phyloP scores from a whole-genome alignment of 1,284 basidiomycete genomes.

The Apiotrichum veenhuisii region DNA sequence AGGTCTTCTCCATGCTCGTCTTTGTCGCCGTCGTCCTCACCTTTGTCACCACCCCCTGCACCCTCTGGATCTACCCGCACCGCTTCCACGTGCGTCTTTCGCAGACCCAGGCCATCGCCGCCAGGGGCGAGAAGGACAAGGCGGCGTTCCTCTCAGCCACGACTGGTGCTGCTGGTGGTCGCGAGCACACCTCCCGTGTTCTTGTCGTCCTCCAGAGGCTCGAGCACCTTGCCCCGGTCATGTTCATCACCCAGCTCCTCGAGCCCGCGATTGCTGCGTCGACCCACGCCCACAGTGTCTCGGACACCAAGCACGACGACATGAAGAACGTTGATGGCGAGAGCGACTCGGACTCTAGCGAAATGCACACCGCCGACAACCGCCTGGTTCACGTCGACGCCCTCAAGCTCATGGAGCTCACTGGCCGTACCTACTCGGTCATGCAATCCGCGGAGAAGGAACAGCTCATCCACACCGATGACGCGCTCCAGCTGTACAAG shows the following conservation, averaged over 20 bases:
- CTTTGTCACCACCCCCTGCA: slow-evolving; percentile 82
- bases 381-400: slow-evolving; percentile 56
- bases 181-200: slow-evolving; percentile 52
- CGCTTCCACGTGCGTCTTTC: slow-evolving; percentile 49
- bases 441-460: slow-evolving; percentile 71
- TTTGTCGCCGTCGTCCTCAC: slow-evolving; percentile 81
- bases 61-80: slow-evolving; percentile 71
- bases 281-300: slow-evolving; percentile 46
- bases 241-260: slow-evolving; percentile 55
- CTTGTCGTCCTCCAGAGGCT: slow-evolving; percentile 86
- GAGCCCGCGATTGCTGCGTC: slow-evolving; percentile 52
- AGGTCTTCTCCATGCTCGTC: slow-evolving; percentile 79
- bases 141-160: slow-evolving; percentile 6
- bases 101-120: slow-evolving; percentile 31
- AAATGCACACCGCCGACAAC: not conserved
- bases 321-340: slow-evolving; percentile 5
- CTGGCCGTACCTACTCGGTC: slow-evolving; percentile 78
- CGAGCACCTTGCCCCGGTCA: slow-evolving; percentile 67
- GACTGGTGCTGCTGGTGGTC: slow-evolving; percentile 32
- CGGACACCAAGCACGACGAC: slow-evolving; percentile 10
- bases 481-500: slow-evolving; percentile 72
- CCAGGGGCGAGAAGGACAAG: not conserved
- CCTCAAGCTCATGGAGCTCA: slow-evolving; percentile 81
- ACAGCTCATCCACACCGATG: slow-evolving; percentile 67
- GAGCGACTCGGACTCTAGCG: slow-evolving; percentile 1